Conservation (phyloP, 768 basidiomycete genomes). For the Chalciporus piperatus region DNA sequence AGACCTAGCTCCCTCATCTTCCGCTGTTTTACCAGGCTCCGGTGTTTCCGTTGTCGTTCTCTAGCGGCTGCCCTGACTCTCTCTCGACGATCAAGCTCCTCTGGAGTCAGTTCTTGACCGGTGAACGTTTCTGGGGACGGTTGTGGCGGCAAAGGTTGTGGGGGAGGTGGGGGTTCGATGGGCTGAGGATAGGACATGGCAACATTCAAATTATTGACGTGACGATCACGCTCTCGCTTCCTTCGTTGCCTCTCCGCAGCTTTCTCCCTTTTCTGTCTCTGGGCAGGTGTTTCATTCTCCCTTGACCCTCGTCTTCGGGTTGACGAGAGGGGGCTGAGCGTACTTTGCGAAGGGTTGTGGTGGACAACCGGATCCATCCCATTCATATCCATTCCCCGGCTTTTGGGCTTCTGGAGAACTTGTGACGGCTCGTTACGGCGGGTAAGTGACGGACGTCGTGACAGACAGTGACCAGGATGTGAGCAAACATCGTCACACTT, state of each 20-base stretch:
- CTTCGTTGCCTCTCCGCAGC: constrained; percentile 82
- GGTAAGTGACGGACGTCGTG: constrained; percentile 34
- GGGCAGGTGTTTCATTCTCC: constrained; percentile 71
- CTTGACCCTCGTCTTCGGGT: constrained; percentile 54
- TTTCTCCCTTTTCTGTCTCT: constrained; percentile 78
- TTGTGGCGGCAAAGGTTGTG: constrained; percentile 34
- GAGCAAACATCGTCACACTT: constrained; percentile 23
- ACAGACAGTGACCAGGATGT: constrained; percentile 29
- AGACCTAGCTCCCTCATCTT: constrained; percentile 82
- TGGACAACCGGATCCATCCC: constrained; percentile 34
- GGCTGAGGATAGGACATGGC: constrained; percentile 41
- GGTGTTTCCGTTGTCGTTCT: constrained; percentile 81
- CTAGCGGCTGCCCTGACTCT: constrained; percentile 73
- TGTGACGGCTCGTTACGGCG: constrained; percentile 36
- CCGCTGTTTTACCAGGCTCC: constrained; percentile 70
- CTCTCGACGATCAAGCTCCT: constrained; percentile 67
- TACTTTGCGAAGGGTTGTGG: constrained; percentile 32
- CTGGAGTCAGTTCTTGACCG: constrained; percentile 47
- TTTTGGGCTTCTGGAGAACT: constrained; percentile 15
- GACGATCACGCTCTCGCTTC: constrained; percentile 71
- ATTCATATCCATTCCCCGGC: constrained; percentile 27
- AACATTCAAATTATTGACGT: constrained; percentile 39
- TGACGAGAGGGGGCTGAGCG: constrained; percentile 29
- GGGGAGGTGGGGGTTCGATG: constrained; percentile 30
- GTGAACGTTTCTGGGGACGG: constrained; percentile 23